Evolutionary conservation across 192 early-diverging fungal genomes (phyloP), one percentile per base, ranked within the genome.

Genomic region (Backusella australiensis): DNA sequence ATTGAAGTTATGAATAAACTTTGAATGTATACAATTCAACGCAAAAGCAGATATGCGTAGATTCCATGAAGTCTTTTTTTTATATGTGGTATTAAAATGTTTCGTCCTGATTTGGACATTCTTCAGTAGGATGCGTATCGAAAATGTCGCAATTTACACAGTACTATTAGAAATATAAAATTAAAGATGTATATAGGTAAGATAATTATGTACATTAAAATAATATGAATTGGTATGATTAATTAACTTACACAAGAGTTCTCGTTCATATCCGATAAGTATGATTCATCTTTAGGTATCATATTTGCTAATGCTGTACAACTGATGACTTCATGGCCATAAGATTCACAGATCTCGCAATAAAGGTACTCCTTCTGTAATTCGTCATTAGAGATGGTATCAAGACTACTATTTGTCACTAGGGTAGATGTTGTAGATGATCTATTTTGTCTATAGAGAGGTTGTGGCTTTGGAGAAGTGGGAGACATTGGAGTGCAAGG

Each of bases 71-170:
- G 53, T 26, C 1, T 3, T 23, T 53, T 21, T n/a, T 53, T 1
- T 21, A 53, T 53, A 53, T 21, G 8, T 39, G 6, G 0, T 52
- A 26, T 72, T 86, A 92, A 79, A 91, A 92, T 63, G 89, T 91
- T 78, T 91, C 91, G 66, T 92, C 88, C 73, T 86, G 86, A 73
- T 93, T 88, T 7, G 92, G 93, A 75, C 93, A 94, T 44, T 90
- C 85, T 34, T 91, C 88, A 0, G 93, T 94, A 72, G 86, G 85
- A 69, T 94, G 93, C 7, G 72, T 80, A 29, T 79, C 87, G 84
- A 88, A 89, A 38, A 83, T 84, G 74, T 94, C 93, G 78, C 93
- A 94, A 80, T 94, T 91, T 44, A 92, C 92, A 74, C 93, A 94
- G 75, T 92, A 94, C 77, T 87, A 78, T 56, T 29, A 29, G 41